Percentiles rank a stretch among this genome's conserved stretches.
Evolutionary conservation across 148 eudicot genomes (phyloP).

Genomic region (Rhododendron ferrugineum): DNA sequence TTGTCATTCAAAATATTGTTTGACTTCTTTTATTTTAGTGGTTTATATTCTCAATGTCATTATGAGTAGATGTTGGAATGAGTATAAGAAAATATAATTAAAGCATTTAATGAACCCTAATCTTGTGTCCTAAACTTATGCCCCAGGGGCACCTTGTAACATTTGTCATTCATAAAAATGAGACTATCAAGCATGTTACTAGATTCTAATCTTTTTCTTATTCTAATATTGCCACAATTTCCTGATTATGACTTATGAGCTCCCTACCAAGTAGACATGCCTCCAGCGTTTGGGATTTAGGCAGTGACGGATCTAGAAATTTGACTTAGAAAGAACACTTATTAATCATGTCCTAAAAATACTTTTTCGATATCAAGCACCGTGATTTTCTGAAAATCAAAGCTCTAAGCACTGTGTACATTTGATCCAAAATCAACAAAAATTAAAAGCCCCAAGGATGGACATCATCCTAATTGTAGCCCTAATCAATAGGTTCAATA

Average conservation of each 20-base stretch:
- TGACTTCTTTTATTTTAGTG: no score
- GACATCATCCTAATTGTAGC: not conserved
- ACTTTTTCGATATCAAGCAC: not conserved
- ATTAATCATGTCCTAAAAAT: not conserved
- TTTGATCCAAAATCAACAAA: not conserved
- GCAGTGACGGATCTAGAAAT: not conserved
- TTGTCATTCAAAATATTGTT: no score
- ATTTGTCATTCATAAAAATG: not conserved
- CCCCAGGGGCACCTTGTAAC: no score
- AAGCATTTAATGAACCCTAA: no score
- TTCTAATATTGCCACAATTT: not conserved
- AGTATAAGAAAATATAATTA: no score
- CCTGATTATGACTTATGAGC: not conserved
- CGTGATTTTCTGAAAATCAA: not conserved
- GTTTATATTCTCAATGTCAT: no score
- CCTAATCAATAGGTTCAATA: not conserved
- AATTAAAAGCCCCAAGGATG: not conserved
- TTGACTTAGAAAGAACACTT: not conserved
- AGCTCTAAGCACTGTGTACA: not conserved
- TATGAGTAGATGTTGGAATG: no score
- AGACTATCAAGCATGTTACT: not conserved
- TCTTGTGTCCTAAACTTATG: no score
- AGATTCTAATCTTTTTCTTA: not conserved
- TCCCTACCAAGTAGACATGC: not conserved
- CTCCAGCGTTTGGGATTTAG: not conserved